phyloP scores from a whole-genome alignment of 2,329 filamentous ascomycete genomes.

The Metarhizium anisopliae region DNA sequence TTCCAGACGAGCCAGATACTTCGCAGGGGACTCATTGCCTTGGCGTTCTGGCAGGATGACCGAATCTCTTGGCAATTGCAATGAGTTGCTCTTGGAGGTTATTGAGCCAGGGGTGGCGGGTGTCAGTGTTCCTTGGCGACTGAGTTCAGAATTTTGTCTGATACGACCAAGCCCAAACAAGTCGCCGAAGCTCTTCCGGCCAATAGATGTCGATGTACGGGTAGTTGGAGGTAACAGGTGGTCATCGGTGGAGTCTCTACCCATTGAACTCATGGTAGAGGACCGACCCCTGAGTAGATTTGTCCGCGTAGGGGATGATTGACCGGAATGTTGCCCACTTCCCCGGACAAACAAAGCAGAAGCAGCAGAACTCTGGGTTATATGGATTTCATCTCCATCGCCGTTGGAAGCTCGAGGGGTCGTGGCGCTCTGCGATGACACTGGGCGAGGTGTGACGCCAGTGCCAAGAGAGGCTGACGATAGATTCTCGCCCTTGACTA shows the following conservation, averaged over 20 bases:
- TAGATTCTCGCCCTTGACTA: constrained; percentile 24
- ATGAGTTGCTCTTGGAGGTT: constrained; percentile 72
- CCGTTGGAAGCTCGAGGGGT: constrained; percentile 13
- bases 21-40: constrained; percentile 83
- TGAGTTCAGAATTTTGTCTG: constrained; percentile 71
- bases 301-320: constrained; percentile 59
- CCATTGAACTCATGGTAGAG: constrained; percentile 80
- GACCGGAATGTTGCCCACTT: constrained; percentile 39
- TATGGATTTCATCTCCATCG: constrained; percentile 10
- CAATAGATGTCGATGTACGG: constrained; percentile 82
- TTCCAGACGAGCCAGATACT: constrained; percentile 78
- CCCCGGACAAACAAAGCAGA: constrained; percentile 36
- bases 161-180: constrained; percentile 71
- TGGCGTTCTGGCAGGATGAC: constrained; percentile 66
- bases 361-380: constrained; percentile 30
- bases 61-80: constrained; percentile 67
- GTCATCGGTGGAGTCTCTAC: constrained; percentile 62
- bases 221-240: constrained; percentile 56
- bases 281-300: constrained; percentile 65
- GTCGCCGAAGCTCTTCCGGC: constrained; percentile 87
- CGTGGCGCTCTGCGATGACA: constrained; percentile 23
- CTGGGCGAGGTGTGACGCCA: constrained; percentile 23
- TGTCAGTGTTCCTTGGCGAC: constrained; percentile 59
- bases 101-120: constrained; percentile 60
- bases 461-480: constrained; percentile 34